Conservation (phyloP, 768 basidiomycete species). For the Leccinum imitatum region DNA sequence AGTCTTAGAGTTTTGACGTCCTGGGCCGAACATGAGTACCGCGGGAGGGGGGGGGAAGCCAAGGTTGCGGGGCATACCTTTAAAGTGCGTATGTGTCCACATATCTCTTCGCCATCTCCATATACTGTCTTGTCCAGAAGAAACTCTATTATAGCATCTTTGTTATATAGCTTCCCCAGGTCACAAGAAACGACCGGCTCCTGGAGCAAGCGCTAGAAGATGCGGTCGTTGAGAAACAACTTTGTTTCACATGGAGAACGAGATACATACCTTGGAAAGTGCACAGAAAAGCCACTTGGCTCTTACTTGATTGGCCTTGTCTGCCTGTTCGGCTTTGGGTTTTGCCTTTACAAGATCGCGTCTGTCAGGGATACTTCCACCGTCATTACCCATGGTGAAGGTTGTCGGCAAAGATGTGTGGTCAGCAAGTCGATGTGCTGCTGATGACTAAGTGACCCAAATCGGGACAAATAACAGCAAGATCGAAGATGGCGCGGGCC, state of each 20-base stretch:
- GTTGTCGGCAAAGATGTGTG: not conserved
- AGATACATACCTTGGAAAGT: slow-evolving; percentile 74
- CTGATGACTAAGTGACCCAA: not conserved
- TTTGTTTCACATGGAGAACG: not conserved
- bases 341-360: slow-evolving; percentile 74
- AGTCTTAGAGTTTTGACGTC: slow-evolving; percentile 84
- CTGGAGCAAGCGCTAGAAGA: slow-evolving; percentile 68
- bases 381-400: slow-evolving; percentile 77
- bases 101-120: slow-evolving; percentile 90
- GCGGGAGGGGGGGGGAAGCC: not conserved
- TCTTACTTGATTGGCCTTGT: slow-evolving; percentile 85
- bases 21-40: slow-evolving; percentile 38
- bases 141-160: slow-evolving; percentile 90
- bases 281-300: slow-evolving; percentile 94
- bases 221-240: not conserved
- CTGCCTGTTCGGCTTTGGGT: slow-evolving; percentile 83
- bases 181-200: slow-evolving; percentile 91
- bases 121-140: slow-evolving; percentile 79
- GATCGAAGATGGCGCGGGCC: no score
- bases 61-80: slow-evolving; percentile 57
- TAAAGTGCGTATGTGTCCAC: slow-evolving; percentile 85
- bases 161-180: slow-evolving; percentile 94
- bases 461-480: no score
- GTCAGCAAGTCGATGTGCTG: not conserved
- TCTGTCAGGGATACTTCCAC: slow-evolving; percentile 84